Evolutionary conservation across 106 monocot species (phyloP).

Genomic region (Iris macrosiphon): DNA sequence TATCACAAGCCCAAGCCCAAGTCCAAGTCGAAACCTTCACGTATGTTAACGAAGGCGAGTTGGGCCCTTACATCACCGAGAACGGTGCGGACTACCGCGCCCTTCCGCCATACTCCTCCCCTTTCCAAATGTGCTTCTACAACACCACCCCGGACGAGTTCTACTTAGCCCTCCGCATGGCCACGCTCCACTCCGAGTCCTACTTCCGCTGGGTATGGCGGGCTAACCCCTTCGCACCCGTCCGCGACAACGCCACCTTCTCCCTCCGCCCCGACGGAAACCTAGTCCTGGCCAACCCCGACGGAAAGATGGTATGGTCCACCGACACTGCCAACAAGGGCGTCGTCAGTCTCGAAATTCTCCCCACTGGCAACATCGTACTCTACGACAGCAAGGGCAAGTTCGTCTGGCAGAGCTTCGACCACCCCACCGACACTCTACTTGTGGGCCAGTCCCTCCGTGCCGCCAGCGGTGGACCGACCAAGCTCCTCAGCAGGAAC

Average conservation of each 20-base stretch:
- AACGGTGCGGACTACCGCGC: conserved; percentile 59
- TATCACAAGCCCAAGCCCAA: background rate
- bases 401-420: conserved; percentile 62
- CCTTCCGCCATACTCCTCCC: conserved; percentile 29
- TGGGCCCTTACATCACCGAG: conserved; percentile 58
- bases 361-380: conserved; percentile 42
- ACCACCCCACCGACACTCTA: conserved; percentile 48
- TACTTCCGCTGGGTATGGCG: conserved; percentile 55
- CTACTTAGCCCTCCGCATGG: conserved; percentile 60
- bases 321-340: conserved; percentile 44
- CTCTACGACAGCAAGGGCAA: conserved; percentile 16
- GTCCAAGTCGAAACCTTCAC: conserved; percentile 39
- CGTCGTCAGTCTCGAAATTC: conserved; percentile 26
- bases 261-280: conserved; percentile 34
- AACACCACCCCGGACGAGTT: conserved; percentile 44
- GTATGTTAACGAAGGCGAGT: conserved; percentile 64
- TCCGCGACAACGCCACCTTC: conserved; percentile 40
- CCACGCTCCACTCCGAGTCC: conserved; percentile 33
- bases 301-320: conserved; percentile 36
- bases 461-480: conserved; percentile 9
- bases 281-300: conserved; percentile 39
- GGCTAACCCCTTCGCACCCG: conserved; percentile 48
- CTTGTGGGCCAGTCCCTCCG: conserved; percentile 45
- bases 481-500: conserved; percentile 37
- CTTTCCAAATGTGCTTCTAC: conserved; percentile 55